Conservation (phyloP, 305 asterid species). For the Fraxinus xanthoxyloides region DNA sequence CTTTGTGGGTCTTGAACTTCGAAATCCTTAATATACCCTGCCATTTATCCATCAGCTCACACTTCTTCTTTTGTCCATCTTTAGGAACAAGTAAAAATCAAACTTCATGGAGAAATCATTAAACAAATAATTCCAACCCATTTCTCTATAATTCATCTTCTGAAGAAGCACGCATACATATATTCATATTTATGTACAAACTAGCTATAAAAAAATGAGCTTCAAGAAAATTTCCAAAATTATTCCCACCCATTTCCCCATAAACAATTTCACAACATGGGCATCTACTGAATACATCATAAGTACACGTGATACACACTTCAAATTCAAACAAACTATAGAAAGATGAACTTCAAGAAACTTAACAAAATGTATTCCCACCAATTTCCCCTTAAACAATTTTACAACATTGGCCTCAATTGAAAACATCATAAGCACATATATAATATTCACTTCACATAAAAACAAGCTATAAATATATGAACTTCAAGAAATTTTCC, state of each 20-base stretch:
- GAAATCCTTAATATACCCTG: slow-evolving; percentile 88
- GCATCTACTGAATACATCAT: not conserved
- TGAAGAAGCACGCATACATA: not conserved
- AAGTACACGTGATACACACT: not conserved
- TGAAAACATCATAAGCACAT: not conserved
- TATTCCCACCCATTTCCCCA: not conserved
- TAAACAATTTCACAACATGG: not conserved
- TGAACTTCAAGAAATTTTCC: not conserved
- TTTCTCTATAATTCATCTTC: not conserved
- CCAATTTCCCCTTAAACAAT: not conserved
- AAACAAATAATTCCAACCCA: slow-evolving; percentile 14
- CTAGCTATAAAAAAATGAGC: not conserved
- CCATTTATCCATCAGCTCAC: slow-evolving; percentile 25
- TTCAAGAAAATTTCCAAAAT: not conserved
- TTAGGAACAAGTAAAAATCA: not conserved
- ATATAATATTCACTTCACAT: not conserved
- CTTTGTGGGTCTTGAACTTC: slow-evolving; percentile 76
- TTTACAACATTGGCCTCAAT: not conserved
- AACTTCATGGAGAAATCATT: not conserved
- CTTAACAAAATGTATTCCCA: not conserved
- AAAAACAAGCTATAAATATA: not conserved
- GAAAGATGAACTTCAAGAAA: not conserved
- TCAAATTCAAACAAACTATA: not conserved
- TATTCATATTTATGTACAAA: not conserved
- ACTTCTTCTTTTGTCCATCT: slow-evolving; percentile 20